A percentile compares a stretch with the other conserved stretches of the same genome.
Conservation (phyloP, 2,329 filamentous ascomycete genomes). For the Hymenoscyphus linearis region DNA sequence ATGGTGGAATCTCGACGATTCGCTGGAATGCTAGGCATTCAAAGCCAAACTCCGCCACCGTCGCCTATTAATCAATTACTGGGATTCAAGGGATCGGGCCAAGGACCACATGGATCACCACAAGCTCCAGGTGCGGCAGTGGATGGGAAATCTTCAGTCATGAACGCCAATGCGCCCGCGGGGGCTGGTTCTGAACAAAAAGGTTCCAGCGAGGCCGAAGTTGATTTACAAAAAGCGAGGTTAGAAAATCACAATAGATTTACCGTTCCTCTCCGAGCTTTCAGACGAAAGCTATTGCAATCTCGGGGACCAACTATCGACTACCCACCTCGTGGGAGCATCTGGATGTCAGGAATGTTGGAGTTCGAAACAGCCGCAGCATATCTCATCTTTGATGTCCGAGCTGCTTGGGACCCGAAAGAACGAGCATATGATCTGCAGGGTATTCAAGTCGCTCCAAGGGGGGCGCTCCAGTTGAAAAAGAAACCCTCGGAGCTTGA, state of each 20-base stretch:
- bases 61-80: constrained; percentile 24
- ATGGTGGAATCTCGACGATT: constrained; percentile 39
- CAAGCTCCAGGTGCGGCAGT: constrained; percentile 7
- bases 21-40: constrained; percentile 42
- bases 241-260: constrained; percentile 22
- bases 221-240: not conserved
- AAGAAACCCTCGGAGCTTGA: constrained; percentile 32
- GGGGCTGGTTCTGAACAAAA: constrained; percentile 2
- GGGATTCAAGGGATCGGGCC: constrained; percentile 16
- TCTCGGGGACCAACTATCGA: constrained; percentile 42
- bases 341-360: constrained; percentile 50
- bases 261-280: constrained; percentile 24
- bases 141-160: constrained; percentile 15
- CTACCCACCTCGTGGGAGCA: constrained; percentile 45
- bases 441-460: constrained; percentile 37
- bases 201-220: constrained; percentile 6
- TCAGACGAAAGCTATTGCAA: constrained; percentile 30
- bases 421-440: constrained; percentile 35
- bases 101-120: constrained; percentile 17
- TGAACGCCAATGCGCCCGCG: constrained; percentile 2
- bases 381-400: constrained; percentile 46
- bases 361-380: constrained; percentile 45
- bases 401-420: constrained; percentile 52
- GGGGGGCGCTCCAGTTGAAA: constrained; percentile 41
- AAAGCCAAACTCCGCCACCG: constrained; percentile 19